Evolutionary conservation across 768 basidiomycete species (phyloP).

Genomic region (Rhizopogon vinicolor): DNA sequence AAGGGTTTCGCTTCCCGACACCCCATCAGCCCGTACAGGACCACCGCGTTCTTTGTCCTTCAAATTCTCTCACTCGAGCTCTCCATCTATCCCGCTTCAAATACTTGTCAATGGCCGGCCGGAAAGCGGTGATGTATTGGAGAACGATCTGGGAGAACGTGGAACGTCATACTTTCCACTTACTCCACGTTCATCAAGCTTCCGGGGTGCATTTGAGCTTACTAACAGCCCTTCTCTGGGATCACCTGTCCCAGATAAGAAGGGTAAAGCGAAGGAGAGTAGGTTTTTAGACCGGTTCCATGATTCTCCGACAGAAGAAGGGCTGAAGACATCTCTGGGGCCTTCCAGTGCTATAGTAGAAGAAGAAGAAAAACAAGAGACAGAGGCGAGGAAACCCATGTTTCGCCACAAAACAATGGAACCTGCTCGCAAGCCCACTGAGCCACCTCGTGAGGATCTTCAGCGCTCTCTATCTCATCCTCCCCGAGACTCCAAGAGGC

Average conservation of each 20-base stretch:
- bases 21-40: constrained; percentile 65
- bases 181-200: constrained; percentile 34
- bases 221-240: constrained; percentile 17
- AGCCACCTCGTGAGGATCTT: constrained; percentile 7
- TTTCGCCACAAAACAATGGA: constrained; percentile 7
- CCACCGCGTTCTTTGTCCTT: constrained; percentile 72
- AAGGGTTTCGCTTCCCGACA: constrained; percentile 20
- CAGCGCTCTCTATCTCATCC: constrained; percentile 25
- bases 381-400: constrained; percentile 20
- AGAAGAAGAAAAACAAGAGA: constrained; percentile 16
- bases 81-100: constrained; percentile 27
- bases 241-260: constrained; percentile 41
- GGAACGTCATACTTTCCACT: constrained; percentile 25
- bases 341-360: constrained; percentile 27
- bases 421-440: constrained; percentile 1
- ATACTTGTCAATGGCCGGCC: constrained; percentile 21
- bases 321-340: constrained; percentile 8
- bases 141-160: constrained; percentile 30
- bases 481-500: constrained; percentile 15
- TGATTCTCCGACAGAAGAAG: constrained; percentile 48
- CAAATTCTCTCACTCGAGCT: constrained; percentile 48
- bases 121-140: constrained; percentile 21
- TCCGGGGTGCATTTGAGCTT: constrained; percentile 61
- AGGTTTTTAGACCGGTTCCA: constrained; percentile 48
- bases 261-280: constrained; percentile 50